Conservation (phyloP, 2,329 filamentous ascomycete genomes). For the Thelonectria rubi region DNA sequence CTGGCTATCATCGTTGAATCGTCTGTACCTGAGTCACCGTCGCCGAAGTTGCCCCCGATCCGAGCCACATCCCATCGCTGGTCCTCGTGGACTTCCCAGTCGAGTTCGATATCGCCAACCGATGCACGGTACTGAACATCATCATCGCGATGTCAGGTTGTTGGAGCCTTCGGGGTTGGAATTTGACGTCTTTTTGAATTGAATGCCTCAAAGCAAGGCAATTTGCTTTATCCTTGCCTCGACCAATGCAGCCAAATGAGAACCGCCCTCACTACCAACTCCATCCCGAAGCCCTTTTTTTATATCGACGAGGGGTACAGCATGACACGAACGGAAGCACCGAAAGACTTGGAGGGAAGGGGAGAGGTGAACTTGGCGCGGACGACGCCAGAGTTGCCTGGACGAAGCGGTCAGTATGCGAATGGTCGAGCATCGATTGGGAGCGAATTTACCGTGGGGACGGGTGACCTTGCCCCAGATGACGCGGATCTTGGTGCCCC, state of each 20-base stretch:
- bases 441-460: slow-evolving; percentile 78
- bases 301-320: slow-evolving; percentile 98
- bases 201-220: slow-evolving; percentile 63
- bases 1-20: slow-evolving; percentile 45
- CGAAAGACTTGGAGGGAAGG: slow-evolving; percentile 96
- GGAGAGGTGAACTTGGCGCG: slow-evolving; percentile 97
- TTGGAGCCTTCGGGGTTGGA: slow-evolving; percentile 43
- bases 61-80: slow-evolving; percentile 40
- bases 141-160: slow-evolving; percentile 38
- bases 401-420: slow-evolving; percentile 28
- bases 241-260: slow-evolving; percentile 68
- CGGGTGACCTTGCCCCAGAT: slow-evolving; percentile 99
- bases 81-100: slow-evolving; percentile 39
- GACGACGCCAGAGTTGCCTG: slow-evolving; percentile 97
- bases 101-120: slow-evolving; percentile 40
- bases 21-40: slow-evolving; percentile 42
- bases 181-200: slow-evolving; percentile 62
- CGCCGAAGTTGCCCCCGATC: slow-evolving; percentile 36
- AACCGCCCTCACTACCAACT: slow-evolving; percentile 72
- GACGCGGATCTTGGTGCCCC: slow-evolving; percentile 97
- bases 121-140: slow-evolving; percentile 36
- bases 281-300: slow-evolving; percentile 68
- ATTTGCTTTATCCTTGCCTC: slow-evolving; percentile 65
- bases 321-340: slow-evolving; percentile 95
- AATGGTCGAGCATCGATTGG: not conserved